These are phyloP conservation scores for Elsinoe australis DNA, from an alignment of 2,329 filamentous ascomycete genomes.

Conservation along the genomic window DNA sequence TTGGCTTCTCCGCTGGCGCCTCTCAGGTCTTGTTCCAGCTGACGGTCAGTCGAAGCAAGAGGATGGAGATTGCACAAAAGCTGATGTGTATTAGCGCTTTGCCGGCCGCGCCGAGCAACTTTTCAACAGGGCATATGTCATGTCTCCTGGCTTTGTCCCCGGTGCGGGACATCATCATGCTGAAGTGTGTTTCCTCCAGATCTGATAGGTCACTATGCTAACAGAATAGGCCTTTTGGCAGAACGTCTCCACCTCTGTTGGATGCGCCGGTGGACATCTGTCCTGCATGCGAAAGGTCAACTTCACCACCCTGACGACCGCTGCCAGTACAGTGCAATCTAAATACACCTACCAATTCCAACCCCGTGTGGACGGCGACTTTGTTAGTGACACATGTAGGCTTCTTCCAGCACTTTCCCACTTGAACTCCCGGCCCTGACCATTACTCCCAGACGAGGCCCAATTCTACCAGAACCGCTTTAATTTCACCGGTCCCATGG, in stretches of 20 bases:
- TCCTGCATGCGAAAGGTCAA: constrained; percentile 29
- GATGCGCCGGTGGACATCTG: constrained; percentile 27
- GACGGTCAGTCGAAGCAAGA: not conserved
- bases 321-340: constrained; percentile 24
- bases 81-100: not conserved
- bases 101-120: not conserved
- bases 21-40: constrained; percentile 2
- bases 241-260: constrained; percentile 30
- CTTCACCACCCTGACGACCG: constrained; percentile 28
- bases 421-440: too few species aligned
- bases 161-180: constrained; percentile 33
- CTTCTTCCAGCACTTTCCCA: too few species aligned
- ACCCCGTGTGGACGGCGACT: constrained; percentile 33
- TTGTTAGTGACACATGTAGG: too few species aligned
- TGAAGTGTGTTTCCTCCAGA: too few species aligned
- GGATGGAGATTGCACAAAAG: not conserved
- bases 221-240: constrained; percentile 29
- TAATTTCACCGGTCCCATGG: constrained; percentile 32
- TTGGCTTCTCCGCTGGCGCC: constrained; percentile 14
- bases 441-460: constrained; percentile 32
- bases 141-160: constrained; percentile 29
- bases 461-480: constrained; percentile 33
- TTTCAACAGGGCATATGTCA: constrained; percentile 3
- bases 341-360: constrained; percentile 32
- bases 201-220: too few species aligned